Percentiles rank a stretch among this genome's conserved stretches.
phyloP scores from a whole-genome alignment of 176 grass and related monocot species.

The Bromus sterilis region DNA sequence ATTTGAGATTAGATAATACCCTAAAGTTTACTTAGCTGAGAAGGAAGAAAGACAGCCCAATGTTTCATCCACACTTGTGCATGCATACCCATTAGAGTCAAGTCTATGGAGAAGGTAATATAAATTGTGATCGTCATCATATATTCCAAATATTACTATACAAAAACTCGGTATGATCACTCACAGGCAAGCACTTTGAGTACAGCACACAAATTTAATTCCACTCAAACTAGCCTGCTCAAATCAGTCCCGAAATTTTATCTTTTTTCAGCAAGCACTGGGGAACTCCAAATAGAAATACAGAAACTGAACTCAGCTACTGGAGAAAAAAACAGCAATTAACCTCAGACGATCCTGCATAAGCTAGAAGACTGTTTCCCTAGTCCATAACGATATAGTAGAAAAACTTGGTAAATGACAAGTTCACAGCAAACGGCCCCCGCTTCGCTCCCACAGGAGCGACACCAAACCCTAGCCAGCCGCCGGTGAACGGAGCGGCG shows the following conservation, averaged over 20 bases:
- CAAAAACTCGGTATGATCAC: neutral
- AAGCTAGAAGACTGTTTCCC: neutral
- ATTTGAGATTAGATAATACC: neutral
- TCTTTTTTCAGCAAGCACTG: neutral
- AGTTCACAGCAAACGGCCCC: too few relatives aligned
- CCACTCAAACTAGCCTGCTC: constrained; percentile 2
- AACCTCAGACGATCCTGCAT: neutral
- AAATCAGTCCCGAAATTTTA: neutral
- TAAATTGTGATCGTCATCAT: neutral
- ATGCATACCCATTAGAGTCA: neutral
- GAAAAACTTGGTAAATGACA: too few relatives aligned
- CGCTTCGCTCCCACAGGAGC: too few relatives aligned
- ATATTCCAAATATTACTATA: neutral
- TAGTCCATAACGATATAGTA: neutral
- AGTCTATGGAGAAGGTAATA: neutral
- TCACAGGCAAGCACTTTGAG: neutral
- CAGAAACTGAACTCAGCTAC: neutral
- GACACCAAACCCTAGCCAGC: too few relatives aligned
- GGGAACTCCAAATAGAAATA: neutral
- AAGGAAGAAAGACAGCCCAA: constrained; percentile 11
- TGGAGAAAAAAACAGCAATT: neutral
- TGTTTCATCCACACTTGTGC: neutral
- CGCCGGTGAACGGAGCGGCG: too few relatives aligned
- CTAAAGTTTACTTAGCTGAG: neutral
- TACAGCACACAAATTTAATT: neutral